These are phyloP conservation scores for Suillus lakei DNA, from an alignment of 768 basidiomycete species.

Conservation along the genomic window DNA sequence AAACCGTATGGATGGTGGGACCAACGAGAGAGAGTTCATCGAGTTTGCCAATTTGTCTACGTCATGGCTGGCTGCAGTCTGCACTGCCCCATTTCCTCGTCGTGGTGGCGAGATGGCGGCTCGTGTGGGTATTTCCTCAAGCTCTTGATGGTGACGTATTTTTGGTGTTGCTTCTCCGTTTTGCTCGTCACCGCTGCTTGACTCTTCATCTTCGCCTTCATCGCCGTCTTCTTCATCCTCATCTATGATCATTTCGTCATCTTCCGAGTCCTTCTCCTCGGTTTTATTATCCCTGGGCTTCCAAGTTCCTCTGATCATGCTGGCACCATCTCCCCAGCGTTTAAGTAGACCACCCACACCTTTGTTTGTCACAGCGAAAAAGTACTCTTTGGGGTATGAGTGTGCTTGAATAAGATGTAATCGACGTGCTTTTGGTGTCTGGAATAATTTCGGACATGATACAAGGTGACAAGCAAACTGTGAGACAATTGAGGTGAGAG, in stretches of 20 bases:
- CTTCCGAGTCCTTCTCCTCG: slow-evolving; percentile 21
- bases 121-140: slow-evolving; percentile 22
- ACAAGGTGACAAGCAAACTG: slow-evolving; percentile 83
- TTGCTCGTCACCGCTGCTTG: slow-evolving; percentile 8
- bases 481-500: neutral
- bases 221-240: slow-evolving; percentile 28
- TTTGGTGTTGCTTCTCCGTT: slow-evolving; percentile 32
- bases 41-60: slow-evolving; percentile 56
- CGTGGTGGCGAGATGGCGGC: slow-evolving; percentile 23
- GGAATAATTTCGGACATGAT: slow-evolving; percentile 62
- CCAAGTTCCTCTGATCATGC: slow-evolving; percentile 78
- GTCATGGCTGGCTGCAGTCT: slow-evolving; percentile 22
- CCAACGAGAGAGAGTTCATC: slow-evolving; percentile 55
- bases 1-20: slow-evolving; percentile 73
- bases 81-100: slow-evolving; percentile 23
- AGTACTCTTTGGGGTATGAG: slow-evolving; percentile 86
- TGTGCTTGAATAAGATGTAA: slow-evolving; percentile 84
- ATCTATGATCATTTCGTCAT: slow-evolving; percentile 25
- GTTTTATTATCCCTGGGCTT: slow-evolving; percentile 46
- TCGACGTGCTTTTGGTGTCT: slow-evolving; percentile 74
- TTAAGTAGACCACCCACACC: slow-evolving; percentile 82
- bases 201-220: slow-evolving; percentile 24
- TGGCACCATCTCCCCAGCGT: slow-evolving; percentile 85
- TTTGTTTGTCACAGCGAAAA: slow-evolving; percentile 91
- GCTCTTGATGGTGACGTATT: slow-evolving; percentile 22